These are phyloP conservation scores for Pseudogymnoascus sp. DNA, from an alignment of 2,329 filamentous ascomycete genomes.

Conservation along the genomic window DNA sequence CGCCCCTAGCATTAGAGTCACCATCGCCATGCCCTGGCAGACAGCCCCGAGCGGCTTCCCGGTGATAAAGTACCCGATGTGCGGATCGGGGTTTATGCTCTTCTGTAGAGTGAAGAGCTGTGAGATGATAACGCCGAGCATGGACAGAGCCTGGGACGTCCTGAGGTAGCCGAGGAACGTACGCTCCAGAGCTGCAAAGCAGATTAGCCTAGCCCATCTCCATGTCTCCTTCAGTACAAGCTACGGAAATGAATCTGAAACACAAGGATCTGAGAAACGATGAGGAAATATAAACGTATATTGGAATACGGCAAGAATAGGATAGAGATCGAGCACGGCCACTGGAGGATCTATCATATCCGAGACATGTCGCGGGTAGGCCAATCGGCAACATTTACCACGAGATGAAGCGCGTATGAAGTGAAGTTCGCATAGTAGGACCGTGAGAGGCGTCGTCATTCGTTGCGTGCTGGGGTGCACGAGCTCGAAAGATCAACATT, in stretches of 20 bases:
- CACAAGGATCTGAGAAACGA: not conserved
- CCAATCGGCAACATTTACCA: not conserved
- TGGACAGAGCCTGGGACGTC: constrained; percentile 60
- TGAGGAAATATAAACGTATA: not conserved
- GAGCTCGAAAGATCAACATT: not conserved
- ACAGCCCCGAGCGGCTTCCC: constrained; percentile 48
- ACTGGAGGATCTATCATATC: not conserved
- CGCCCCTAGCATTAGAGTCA: constrained; percentile 41
- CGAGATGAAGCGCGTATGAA: not conserved
- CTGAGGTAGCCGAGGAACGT: constrained; percentile 68
- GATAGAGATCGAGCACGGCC: not conserved
- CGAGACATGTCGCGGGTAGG: not conserved
- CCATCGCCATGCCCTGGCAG: constrained; percentile 35
- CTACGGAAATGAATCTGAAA: not conserved
- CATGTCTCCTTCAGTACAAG: not conserved
- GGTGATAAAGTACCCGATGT: constrained; percentile 51
- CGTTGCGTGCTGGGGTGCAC: not conserved
- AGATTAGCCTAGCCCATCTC: not conserved
- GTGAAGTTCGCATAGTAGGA: not conserved
- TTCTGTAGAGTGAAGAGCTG: constrained; percentile 55
- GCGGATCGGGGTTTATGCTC: constrained; percentile 24
- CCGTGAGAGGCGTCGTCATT: not conserved
- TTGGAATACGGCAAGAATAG: not conserved
- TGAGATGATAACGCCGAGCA: constrained; percentile 56
- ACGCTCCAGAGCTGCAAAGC: constrained; percentile 56